Percentiles rank a stretch among this genome's conserved stretches.
Conservation (phyloP, 805 yeast genomes). For the Ogataea zsoltii region DNA sequence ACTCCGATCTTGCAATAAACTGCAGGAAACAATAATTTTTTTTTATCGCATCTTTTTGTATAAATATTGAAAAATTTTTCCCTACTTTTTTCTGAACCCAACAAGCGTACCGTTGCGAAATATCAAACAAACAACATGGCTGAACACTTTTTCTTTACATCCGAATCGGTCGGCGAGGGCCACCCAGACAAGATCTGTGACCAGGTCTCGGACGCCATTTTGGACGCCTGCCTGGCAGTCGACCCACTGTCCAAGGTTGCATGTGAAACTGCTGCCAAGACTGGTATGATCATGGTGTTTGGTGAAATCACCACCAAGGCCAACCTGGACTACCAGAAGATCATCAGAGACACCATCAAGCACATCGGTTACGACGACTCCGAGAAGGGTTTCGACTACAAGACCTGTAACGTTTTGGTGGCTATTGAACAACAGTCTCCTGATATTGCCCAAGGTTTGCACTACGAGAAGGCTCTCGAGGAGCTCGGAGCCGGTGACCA, state of each 20-base stretch:
- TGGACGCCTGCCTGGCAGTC: slow-evolving; percentile 93
- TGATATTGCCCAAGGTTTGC: slow-evolving; percentile 99
- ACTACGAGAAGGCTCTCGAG: slow-evolving; percentile 92
- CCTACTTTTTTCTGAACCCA: neutral
- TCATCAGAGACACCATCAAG: slow-evolving; percentile 97
- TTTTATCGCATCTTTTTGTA: neutral
- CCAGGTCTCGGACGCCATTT: slow-evolving; percentile 97
- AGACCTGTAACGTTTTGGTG: slow-evolving; percentile 97
- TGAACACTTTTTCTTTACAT: slow-evolving; percentile 41
- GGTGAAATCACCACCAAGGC: slow-evolving; percentile 99
- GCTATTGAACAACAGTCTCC: slow-evolving; percentile 99
- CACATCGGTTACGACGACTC: slow-evolving; percentile 97
- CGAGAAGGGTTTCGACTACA: slow-evolving; percentile 97
- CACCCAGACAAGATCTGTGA: slow-evolving; percentile 97
- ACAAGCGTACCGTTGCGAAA: neutral
- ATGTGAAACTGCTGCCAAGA: slow-evolving; percentile 98
- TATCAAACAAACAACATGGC: slow-evolving; percentile 5
- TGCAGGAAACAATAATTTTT: neutral
- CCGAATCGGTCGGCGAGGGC: slow-evolving; percentile 93
- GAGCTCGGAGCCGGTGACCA: slow-evolving; percentile 99
- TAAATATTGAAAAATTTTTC: slow-evolving; percentile 13
- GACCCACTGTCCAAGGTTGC: slow-evolving; percentile 99
- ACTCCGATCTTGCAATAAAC: slow-evolving; percentile 1
- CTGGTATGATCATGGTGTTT: slow-evolving; percentile 99
- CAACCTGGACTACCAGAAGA: slow-evolving; percentile 91